Evolutionary conservation across 257 asterid genomes (phyloP).

Genomic region (Solanum habrochaites): DNA sequence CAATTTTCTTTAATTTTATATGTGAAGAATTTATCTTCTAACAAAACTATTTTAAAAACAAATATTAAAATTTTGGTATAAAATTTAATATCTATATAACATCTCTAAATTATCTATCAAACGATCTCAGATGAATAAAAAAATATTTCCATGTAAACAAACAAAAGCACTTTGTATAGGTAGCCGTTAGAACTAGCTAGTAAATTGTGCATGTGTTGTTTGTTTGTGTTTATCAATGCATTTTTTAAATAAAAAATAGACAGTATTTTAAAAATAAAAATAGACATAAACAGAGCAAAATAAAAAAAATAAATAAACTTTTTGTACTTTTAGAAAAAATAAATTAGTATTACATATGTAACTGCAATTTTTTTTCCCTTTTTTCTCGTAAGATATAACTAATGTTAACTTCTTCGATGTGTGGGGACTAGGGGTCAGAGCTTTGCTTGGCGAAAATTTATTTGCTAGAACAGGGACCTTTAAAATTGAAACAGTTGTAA

Average conservation of each 20-base stretch:
- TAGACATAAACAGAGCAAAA: not conserved
- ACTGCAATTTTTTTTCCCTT: not conserved
- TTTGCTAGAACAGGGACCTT: too few species aligned
- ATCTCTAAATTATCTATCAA: fast-evolving
- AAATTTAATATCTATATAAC: not conserved
- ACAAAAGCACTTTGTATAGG: slow-evolving; percentile 34
- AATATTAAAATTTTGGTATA: not conserved
- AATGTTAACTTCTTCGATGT: not conserved
- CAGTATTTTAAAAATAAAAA: too few species aligned
- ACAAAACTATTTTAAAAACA: too few species aligned
- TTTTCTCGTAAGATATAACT: not conserved
- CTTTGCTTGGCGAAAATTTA: not conserved
- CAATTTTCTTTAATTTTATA: too few species aligned
- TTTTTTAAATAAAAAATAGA: too few species aligned
- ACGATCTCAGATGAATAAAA: not conserved
- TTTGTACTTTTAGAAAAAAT: slow-evolving; percentile 9
- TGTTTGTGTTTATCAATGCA: slow-evolving; percentile 5
- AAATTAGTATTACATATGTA: not conserved
- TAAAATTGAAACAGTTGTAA: too few species aligned
- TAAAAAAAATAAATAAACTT: not conserved
- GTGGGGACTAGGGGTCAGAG: not conserved
- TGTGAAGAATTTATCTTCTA: fast-evolving
- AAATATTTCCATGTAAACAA: slow-evolving; percentile 9
- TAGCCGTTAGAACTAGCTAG: slow-evolving; percentile 39
- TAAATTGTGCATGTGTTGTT: slow-evolving; percentile 7